These are phyloP conservation scores for Thelonectria discophora DNA, from an alignment of 2,329 filamentous ascomycete species.

Conservation along the genomic window DNA sequence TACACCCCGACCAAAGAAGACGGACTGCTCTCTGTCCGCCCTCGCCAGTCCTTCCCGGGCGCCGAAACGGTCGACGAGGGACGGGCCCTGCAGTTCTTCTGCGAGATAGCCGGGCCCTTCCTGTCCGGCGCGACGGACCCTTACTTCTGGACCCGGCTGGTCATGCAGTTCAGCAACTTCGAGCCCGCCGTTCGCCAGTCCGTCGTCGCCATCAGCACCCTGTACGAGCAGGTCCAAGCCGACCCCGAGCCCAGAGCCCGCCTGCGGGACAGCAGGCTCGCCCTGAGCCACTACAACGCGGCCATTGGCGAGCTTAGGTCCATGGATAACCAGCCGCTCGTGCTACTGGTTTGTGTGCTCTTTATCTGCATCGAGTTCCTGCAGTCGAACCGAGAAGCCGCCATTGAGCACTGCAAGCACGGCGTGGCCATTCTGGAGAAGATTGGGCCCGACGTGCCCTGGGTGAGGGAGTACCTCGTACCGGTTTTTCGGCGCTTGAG, in stretches of 20 bases:
- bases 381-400: constrained; percentile 21
- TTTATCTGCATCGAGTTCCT: constrained; percentile 30
- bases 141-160: constrained; percentile 33
- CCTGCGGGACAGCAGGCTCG: constrained; percentile 18
- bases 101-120: constrained; percentile 18
- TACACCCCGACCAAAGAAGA: neutral
- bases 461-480: constrained; percentile 17
- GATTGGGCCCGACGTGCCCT: neutral
- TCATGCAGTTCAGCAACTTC: constrained; percentile 34
- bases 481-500: constrained; percentile 27
- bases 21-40: neutral
- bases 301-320: constrained; percentile 25
- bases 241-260: neutral
- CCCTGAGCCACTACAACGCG: constrained; percentile 23
- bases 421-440: constrained; percentile 13
- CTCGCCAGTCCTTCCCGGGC: neutral
- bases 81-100: constrained; percentile 27
- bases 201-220: constrained; percentile 27
- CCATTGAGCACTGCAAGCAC: constrained; percentile 20
- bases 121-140: constrained; percentile 25
- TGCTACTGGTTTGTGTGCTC: constrained; percentile 26
- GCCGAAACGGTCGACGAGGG: neutral
- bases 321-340: constrained; percentile 2
- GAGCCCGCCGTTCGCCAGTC: constrained; percentile 26
- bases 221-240: constrained; percentile 24